phyloP scores from a whole-genome alignment of 176 grass and related monocot species.

The Cenchrus americanus region DNA sequence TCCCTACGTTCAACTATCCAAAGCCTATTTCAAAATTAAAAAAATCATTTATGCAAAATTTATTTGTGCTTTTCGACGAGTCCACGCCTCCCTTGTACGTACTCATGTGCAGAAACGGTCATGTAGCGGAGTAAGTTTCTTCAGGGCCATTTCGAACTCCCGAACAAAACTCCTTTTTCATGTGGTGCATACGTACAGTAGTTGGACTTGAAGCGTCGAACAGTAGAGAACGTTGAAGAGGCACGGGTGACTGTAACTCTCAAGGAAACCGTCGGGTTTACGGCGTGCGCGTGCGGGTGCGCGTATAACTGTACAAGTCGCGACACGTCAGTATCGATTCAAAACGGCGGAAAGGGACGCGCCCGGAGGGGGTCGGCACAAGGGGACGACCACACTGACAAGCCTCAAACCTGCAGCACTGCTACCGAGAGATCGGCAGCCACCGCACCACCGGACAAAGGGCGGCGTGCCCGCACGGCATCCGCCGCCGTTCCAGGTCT shows the following conservation, averaged over 20 bases:
- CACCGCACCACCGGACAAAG: background rate
- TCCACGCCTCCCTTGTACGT: too few species aligned
- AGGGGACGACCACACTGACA: background rate
- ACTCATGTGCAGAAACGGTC: background rate
- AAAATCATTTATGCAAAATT: too few species aligned
- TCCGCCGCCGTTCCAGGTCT: background rate
- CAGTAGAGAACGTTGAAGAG: too few species aligned
- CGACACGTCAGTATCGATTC: background rate
- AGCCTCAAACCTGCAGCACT: background rate
- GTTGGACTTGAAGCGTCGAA: background rate
- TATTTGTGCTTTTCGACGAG: too few species aligned
- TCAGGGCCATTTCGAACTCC: background rate
- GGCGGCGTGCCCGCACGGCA: background rate
- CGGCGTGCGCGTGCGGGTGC: background rate
- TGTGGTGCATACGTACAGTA: too few species aligned
- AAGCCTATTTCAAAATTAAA: too few species aligned
- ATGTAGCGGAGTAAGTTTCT: background rate
- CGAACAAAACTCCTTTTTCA: background rate
- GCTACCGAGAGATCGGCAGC: background rate
- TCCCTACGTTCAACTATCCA: too few species aligned
- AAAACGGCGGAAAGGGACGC: background rate
- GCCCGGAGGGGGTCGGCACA: background rate
- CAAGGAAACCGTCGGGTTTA: background rate
- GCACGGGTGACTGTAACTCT: too few species aligned
- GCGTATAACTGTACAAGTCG: background rate